Evolutionary conservation across 2,329 filamentous ascomycete genomes (phyloP).

Genomic region (Ceratocystis lukuohia): DNA sequence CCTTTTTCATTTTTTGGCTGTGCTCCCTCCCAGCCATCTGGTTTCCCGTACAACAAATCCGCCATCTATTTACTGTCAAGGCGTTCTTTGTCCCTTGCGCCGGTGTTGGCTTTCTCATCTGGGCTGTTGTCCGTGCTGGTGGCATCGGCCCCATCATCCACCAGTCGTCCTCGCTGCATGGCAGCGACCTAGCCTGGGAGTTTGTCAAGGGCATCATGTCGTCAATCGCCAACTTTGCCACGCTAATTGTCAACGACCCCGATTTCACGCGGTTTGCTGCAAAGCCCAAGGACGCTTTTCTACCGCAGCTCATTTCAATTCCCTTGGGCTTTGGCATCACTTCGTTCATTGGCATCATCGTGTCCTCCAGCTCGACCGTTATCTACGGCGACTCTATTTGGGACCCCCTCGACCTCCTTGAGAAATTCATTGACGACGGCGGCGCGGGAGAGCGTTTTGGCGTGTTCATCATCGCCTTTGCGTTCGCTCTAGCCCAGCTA

Average conservation of each 20-base stretch:
- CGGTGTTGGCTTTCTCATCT: constrained; percentile 77
- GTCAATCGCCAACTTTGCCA: constrained; percentile 81
- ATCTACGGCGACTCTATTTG: constrained; percentile 57
- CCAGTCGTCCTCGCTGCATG: constrained; percentile 48
- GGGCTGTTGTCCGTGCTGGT: constrained; percentile 68
- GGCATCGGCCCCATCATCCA: constrained; percentile 73
- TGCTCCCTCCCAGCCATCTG: constrained; percentile 70
- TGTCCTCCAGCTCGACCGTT: constrained; percentile 57
- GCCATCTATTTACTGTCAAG: constrained; percentile 85
- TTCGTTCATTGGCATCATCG: constrained; percentile 71
- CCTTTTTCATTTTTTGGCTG: constrained; percentile 81
- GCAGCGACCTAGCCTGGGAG: constrained; percentile 63
- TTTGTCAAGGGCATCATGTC: constrained; percentile 79
- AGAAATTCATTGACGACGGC: constrained; percentile 54
- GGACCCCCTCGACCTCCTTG: constrained; percentile 57
- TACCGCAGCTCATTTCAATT: constrained; percentile 66
- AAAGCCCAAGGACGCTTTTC: constrained; percentile 62
- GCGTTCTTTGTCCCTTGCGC: constrained; percentile 69
- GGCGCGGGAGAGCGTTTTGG: constrained; percentile 57
- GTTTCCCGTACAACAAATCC: constrained; percentile 78
- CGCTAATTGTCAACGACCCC: constrained; percentile 68
- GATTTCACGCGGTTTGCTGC: constrained; percentile 76
- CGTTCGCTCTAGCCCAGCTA: constrained; percentile 66
- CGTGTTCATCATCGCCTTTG: constrained; percentile 57
- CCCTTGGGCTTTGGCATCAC: constrained; percentile 62